Evolutionary conservation across 768 basidiomycete genomes (phyloP).

Genomic region (Leccinum pellstonianum): DNA sequence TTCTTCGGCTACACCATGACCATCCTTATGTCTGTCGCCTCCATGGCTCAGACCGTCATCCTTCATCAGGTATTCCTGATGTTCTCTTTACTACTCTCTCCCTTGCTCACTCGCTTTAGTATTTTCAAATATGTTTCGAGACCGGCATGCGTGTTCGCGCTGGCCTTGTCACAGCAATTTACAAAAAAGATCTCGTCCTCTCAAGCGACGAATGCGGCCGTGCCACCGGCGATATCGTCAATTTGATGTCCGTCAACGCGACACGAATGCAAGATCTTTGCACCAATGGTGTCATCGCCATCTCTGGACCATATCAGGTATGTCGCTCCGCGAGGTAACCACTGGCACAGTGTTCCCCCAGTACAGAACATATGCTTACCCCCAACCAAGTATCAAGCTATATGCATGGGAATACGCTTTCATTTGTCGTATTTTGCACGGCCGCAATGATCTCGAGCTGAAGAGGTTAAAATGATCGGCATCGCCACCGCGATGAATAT

Average conservation of each 20-base stretch:
- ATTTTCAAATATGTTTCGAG: conserved; percentile 81
- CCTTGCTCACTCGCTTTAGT: conserved; percentile 42
- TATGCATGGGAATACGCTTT: conserved; percentile 97
- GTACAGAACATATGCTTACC: not conserved
- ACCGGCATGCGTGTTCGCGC: conserved; percentile 94
- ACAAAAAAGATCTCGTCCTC: conserved; percentile 81
- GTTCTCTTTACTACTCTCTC: not conserved
- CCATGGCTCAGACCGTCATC: conserved; percentile 74
- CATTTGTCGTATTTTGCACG: conserved; percentile 69
- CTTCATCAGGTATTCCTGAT: conserved; percentile 64
- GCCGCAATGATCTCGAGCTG: conserved; percentile 81
- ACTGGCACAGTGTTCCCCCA: not conserved
- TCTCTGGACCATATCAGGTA: conserved; percentile 86
- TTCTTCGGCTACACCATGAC: conserved; percentile 78
- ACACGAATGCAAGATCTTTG: conserved; percentile 78
- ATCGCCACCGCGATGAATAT: conserved; percentile 59
- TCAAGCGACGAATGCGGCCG: conserved; percentile 82
- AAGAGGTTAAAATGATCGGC: conserved; percentile 79
- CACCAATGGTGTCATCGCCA: conserved; percentile 76
- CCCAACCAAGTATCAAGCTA: conserved; percentile 71
- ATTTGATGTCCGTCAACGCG: conserved; percentile 88
- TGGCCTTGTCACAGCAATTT: conserved; percentile 82
- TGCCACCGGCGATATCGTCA: conserved; percentile 90
- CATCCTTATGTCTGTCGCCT: conserved; percentile 73
- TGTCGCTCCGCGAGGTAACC: conserved; percentile 43